Evolutionary conservation across 1,284 basidiomycete genomes (phyloP).

Genomic region (Moesziomyces aphidis): DNA sequence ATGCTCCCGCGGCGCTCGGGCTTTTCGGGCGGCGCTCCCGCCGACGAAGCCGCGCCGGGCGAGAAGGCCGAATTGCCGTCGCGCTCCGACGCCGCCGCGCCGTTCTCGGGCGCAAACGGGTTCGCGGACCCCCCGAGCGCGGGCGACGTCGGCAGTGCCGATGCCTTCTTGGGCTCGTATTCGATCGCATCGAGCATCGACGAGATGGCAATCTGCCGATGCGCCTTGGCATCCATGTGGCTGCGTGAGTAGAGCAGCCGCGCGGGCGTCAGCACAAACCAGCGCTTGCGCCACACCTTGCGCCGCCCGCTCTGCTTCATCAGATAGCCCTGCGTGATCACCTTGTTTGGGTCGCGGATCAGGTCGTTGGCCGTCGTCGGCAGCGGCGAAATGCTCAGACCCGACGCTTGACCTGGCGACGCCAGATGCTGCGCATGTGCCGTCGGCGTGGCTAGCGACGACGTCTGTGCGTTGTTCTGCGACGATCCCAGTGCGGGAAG

Average conservation of each 20-base stretch:
- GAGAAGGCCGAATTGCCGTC: slow-evolving; percentile 14
- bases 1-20: slow-evolving; percentile 41
- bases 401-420: slow-evolving; percentile 11
- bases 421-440: slow-evolving; percentile 15
- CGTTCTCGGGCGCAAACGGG: slow-evolving; percentile 19
- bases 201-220: slow-evolving; percentile 84
- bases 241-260: slow-evolving; percentile 68
- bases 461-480: slow-evolving; percentile 12
- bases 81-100: slow-evolving; percentile 10
- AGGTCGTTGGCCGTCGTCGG: slow-evolving; percentile 29
- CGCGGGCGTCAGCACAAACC: slow-evolving; percentile 69
- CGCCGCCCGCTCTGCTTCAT: slow-evolving; percentile 96
- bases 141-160: slow-evolving; percentile 49
- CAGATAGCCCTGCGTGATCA: slow-evolving; percentile 79
- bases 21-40: slow-evolving; percentile 13
- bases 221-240: slow-evolving; percentile 78
- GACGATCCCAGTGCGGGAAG: slow-evolving; percentile 41
- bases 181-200: slow-evolving; percentile 94
- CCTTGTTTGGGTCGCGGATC: slow-evolving; percentile 56
- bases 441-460: slow-evolving; percentile 1
- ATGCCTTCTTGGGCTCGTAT: slow-evolving; percentile 70
- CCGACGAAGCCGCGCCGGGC: slow-evolving; percentile 6
- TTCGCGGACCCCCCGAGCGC: slow-evolving; percentile 32
- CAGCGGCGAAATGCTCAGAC: slow-evolving; percentile 18
- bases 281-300: slow-evolving; percentile 89